Conservation (phyloP, 306 rosid species). For the Quercus wislizeni region DNA sequence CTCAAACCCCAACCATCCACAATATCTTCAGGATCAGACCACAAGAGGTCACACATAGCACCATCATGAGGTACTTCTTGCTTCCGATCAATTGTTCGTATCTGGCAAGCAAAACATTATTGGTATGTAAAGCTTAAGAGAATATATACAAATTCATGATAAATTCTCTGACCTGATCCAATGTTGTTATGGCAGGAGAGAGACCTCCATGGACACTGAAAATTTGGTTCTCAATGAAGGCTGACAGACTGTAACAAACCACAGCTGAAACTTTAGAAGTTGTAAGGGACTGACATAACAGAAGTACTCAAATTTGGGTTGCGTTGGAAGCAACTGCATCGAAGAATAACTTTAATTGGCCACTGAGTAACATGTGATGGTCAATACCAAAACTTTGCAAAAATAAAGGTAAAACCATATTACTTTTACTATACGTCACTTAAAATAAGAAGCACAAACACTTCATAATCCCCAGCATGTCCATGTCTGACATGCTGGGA, state of each 20-base stretch:
- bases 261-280: conserved; percentile 18
- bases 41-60: conserved; percentile 96
- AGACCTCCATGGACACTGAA: conserved; percentile 99
- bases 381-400: neutral
- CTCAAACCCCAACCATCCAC: conserved; percentile 99
- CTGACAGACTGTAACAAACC: conserved; percentile 70
- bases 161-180: conserved; percentile 76
- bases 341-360: conserved; percentile 1
- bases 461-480: too few species aligned
- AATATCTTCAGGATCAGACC: conserved; percentile 99
- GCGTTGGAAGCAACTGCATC: conserved; percentile 19
- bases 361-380: neutral
- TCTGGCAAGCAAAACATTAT: conserved; percentile 45
- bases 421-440: neutral
- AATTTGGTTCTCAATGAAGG: conserved; percentile 89
- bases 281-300: conserved; percentile 14
- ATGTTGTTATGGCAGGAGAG: conserved; percentile 90
- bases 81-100: conserved; percentile 90
- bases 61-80: conserved; percentile 99
- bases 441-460: neutral
- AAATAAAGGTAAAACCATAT: neutral
- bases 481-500: too few species aligned
- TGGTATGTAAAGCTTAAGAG: conserved; percentile 9
- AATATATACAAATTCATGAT: neutral
- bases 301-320: conserved; percentile 10